Percentiles rank a stretch among this genome's conserved stretches.
These are phyloP conservation scores for Xanthoparmelia taractica DNA, from an alignment of 495 filamentous ascomycete genomes.

Conservation along the genomic window DNA sequence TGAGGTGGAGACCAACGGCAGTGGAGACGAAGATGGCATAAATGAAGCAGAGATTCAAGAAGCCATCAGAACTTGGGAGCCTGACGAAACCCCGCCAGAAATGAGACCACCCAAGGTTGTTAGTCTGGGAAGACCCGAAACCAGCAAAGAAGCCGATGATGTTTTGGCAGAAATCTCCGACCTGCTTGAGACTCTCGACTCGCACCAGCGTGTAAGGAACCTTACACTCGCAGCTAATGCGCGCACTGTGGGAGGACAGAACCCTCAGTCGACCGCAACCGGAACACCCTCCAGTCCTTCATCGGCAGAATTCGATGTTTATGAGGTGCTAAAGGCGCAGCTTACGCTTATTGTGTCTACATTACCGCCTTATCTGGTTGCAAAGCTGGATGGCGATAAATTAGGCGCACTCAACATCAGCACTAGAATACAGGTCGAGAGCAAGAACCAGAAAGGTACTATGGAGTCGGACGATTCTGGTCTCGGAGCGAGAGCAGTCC, in stretches of 20 bases:
- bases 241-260: conserved; percentile 35
- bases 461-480: conserved; percentile 78
- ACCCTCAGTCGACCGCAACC: conserved; percentile 38
- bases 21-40: conserved; percentile 29
- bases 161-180: conserved; percentile 73
- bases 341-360: conserved; percentile 62
- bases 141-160: conserved; percentile 57
- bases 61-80: conserved; percentile 43
- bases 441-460: conserved; percentile 63
- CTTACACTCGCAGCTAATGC: conserved; percentile 45
- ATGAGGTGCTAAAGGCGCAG: conserved; percentile 67
- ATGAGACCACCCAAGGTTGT: conserved; percentile 39
- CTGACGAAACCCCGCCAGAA: conserved; percentile 35
- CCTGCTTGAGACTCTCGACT: conserved; percentile 73
- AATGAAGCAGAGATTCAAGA: conserved; percentile 44
- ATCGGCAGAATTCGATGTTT: conserved; percentile 60
- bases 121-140: conserved; percentile 41
- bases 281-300: conserved; percentile 46
- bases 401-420: conserved; percentile 74
- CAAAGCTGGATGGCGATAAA: conserved; percentile 78
- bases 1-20: conserved; percentile 26
- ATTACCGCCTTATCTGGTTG: conserved; percentile 77
- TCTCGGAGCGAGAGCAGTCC: conserved; percentile 27
- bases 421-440: conserved; percentile 66
- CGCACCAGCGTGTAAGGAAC: conserved; percentile 77